These are phyloP conservation scores for Clonostachys rhizophaga DNA, from an alignment of 2,329 filamentous ascomycete genomes.

Conservation along the genomic window DNA sequence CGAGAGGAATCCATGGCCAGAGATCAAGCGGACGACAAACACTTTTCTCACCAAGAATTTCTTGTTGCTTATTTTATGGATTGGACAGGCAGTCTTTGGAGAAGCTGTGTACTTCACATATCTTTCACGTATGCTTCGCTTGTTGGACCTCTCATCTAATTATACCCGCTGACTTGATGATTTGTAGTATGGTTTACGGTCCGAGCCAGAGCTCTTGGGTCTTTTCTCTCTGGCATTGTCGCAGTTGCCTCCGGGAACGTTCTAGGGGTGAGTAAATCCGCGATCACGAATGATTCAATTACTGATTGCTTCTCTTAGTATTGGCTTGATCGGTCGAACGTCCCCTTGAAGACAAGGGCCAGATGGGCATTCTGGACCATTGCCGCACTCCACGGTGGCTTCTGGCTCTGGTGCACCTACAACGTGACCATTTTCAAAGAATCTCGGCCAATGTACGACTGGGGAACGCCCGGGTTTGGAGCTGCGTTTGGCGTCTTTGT, in stretches of 20 bases:
- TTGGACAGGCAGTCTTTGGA: background rate
- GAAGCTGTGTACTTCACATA: constrained; percentile 40
- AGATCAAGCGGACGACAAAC: constrained; percentile 49
- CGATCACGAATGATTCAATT: no score
- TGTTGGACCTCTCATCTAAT: no score
- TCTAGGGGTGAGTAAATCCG: constrained; percentile 35
- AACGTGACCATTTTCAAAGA: constrained; percentile 53
- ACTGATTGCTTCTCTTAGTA: no score
- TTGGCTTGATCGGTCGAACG: constrained; percentile 49
- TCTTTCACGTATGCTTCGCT: constrained; percentile 8
- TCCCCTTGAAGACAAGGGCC: constrained; percentile 46
- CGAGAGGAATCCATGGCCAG: constrained; percentile 39
- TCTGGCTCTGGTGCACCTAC: constrained; percentile 66
- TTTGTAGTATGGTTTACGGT: constrained; percentile 19
- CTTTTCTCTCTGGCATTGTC: constrained; percentile 61
- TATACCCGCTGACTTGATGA: no score
- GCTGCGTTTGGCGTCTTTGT: constrained; percentile 60
- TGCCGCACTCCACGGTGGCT: constrained; percentile 53
- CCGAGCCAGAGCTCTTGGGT: constrained; percentile 37
- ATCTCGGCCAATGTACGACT: constrained; percentile 58
- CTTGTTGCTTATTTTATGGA: constrained; percentile 28
- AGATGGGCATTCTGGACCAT: constrained; percentile 47
- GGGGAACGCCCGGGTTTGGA: constrained; percentile 57
- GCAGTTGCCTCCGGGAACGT: constrained; percentile 59
- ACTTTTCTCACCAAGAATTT: constrained; percentile 54